phyloP scores from a whole-genome alignment of 1,139 yeast species.

The Suhomyces terraborum region DNA sequence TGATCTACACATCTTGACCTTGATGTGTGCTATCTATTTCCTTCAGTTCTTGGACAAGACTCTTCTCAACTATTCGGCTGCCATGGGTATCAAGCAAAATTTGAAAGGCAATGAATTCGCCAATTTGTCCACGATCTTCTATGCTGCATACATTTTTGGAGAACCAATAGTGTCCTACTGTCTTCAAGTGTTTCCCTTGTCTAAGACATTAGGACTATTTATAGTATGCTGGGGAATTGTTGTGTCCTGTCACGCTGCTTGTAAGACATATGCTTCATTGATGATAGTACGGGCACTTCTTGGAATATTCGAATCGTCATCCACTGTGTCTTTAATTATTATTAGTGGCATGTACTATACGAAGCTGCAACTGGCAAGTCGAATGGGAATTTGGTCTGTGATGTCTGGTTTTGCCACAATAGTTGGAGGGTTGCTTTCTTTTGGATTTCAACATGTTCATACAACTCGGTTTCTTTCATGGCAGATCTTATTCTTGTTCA shows the following conservation, averaged over 20 bases:
- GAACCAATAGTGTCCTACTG: constrained; percentile 44
- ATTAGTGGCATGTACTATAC: constrained; percentile 42
- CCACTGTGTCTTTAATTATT: constrained; percentile 22
- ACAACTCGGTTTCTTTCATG: constrained; percentile 30
- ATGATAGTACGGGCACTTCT: constrained; percentile 45
- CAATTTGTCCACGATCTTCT: constrained; percentile 45
- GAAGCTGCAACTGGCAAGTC: constrained; percentile 28
- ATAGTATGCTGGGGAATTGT: constrained; percentile 47
- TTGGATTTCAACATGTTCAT: constrained; percentile 44
- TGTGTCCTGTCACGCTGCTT: constrained; percentile 36
- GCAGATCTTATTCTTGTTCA: constrained; percentile 42
- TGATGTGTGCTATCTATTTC: constrained; percentile 43
- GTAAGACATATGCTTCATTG: constrained; percentile 41
- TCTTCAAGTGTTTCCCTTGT: constrained; percentile 42
- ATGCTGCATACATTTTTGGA: constrained; percentile 49
- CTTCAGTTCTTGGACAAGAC: constrained; percentile 49
- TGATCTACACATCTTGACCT: constrained; percentile 34
- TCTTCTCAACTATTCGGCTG: constrained; percentile 49
- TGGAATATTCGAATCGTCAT: constrained; percentile 24
- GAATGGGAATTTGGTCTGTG: constrained; percentile 26
- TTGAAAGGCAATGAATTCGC: constrained; percentile 42
- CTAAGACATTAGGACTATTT: constrained; percentile 39
- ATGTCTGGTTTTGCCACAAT: constrained; percentile 46
- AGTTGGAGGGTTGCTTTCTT: constrained; percentile 43
- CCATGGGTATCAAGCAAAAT: constrained; percentile 49